These are phyloP conservation scores for Entelexis paramagnoliae DNA, from an alignment of 1,139 yeast genomes.

Conservation along the genomic window DNA sequence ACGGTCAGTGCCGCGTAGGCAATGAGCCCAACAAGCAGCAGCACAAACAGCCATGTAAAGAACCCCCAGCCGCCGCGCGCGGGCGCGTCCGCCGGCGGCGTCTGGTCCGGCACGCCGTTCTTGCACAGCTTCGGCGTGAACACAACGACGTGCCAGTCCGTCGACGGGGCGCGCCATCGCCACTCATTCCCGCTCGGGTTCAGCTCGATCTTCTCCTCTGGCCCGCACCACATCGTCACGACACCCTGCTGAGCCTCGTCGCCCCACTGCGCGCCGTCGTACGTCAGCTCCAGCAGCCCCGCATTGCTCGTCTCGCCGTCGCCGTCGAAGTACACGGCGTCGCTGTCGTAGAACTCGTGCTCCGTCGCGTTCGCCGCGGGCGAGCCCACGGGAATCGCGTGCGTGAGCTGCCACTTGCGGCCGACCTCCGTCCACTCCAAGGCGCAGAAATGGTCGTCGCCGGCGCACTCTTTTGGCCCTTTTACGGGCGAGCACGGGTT, in stretches of 20 bases:
- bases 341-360: not conserved
- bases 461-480: conserved; percentile 45
- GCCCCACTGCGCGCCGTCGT: conserved; percentile 68
- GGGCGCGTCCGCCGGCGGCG: not conserved
- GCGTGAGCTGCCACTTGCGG: conserved; percentile 28
- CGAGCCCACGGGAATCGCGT: conserved; percentile 1
- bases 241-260: conserved; percentile 41
- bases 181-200: too few species aligned
- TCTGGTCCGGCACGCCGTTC: not conserved
- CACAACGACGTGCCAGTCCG: not conserved
- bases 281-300: conserved; percentile 29
- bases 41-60: conserved; percentile 38
- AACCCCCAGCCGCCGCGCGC: conserved; percentile 28
- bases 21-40: conserved; percentile 52
- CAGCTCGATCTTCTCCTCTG: conserved; percentile 27
- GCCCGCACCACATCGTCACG: conserved; percentile 9
- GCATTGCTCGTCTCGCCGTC: not conserved
- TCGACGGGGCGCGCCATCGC: too few species aligned
- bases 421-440: conserved; percentile 34
- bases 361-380: conserved; percentile 2
- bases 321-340: not conserved
- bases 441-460: conserved; percentile 51
- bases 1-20: conserved; percentile 70
- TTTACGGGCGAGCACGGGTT: conserved; percentile 50
- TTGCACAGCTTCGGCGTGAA: not conserved